A percentile compares a stretch with the other conserved stretches of the same genome.
phyloP scores from a whole-genome alignment of 257 asterid species.

The Gynochthodes officinalis region DNA sequence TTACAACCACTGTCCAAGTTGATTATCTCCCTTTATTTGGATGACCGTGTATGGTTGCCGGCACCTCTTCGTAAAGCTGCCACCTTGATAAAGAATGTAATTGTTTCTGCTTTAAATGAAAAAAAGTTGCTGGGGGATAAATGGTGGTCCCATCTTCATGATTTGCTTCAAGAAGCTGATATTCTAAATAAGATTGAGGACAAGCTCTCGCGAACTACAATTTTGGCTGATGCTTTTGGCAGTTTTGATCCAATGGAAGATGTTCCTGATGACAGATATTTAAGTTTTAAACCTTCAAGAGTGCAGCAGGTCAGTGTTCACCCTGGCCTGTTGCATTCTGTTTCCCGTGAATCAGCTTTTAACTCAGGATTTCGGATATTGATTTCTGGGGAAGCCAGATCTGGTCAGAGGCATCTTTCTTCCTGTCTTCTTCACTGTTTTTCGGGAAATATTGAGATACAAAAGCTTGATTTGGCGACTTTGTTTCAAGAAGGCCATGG shows the following conservation, averaged over 20 bases:
- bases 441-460: slow-evolving; percentile 72
- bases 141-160: slow-evolving; percentile 73
- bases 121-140: slow-evolving; percentile 44
- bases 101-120: slow-evolving; percentile 53
- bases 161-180: slow-evolving; percentile 66
- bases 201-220: slow-evolving; percentile 40
- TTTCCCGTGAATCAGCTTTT: slow-evolving; percentile 35
- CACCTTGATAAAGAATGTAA: slow-evolving; percentile 47
- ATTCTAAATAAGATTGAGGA: slow-evolving; percentile 57
- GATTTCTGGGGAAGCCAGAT: slow-evolving; percentile 80
- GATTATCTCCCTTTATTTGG: slow-evolving; percentile 60
- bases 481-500: slow-evolving; percentile 93
- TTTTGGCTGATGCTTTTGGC: slow-evolving; percentile 43
- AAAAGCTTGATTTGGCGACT: slow-evolving; percentile 89
- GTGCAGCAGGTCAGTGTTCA: slow-evolving; percentile 49
- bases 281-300: slow-evolving; percentile 41
- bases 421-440: slow-evolving; percentile 91
- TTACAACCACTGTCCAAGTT: slow-evolving; percentile 63
- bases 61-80: slow-evolving; percentile 62
- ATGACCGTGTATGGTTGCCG: slow-evolving; percentile 84
- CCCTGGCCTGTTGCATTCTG: slow-evolving; percentile 38
- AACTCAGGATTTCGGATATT: slow-evolving; percentile 74
- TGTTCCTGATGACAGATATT: slow-evolving; percentile 33
- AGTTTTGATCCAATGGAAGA: slow-evolving; percentile 38
- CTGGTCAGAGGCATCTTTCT: slow-evolving; percentile 93